These are phyloP conservation scores for Geotrichum europaeum DNA, from an alignment of 1,139 yeast genomes.

Conservation along the genomic window DNA sequence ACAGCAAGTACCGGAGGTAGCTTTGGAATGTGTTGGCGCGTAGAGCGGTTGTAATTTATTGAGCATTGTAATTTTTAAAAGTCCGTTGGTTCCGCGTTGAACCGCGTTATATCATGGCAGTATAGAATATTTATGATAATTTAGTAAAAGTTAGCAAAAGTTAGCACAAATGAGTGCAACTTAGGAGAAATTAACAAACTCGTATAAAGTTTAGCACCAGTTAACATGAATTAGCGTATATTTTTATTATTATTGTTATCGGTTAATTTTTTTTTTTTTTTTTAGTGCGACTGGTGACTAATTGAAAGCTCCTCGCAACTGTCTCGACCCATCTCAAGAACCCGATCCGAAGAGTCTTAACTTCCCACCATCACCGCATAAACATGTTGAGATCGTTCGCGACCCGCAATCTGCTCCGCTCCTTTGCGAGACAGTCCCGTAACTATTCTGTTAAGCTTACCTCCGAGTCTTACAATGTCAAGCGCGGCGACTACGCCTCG, in stretches of 20 bases:
- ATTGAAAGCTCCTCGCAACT: not conserved
- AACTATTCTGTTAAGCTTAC: slow-evolving; percentile 1
- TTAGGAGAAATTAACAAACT: too few relatives aligned
- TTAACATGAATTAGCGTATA: too few relatives aligned
- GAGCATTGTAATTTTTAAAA: not conserved
- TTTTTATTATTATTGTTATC: too few relatives aligned
- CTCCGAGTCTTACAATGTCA: slow-evolving; percentile 2
- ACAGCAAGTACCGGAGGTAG: not conserved
- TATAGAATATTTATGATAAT: not conserved
- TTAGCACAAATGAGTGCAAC: too few relatives aligned
- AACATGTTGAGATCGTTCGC: not conserved
- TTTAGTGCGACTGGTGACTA: not conserved
- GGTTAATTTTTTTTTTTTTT: too few relatives aligned
- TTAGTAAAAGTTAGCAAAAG: too few relatives aligned
- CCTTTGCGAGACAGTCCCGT: not conserved
- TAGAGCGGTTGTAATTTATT: not conserved
- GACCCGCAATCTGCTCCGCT: not conserved
- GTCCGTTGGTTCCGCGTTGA: not conserved
- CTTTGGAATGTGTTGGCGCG: not conserved
- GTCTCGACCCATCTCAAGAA: not conserved
- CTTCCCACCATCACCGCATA: not conserved
- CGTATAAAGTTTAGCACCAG: too few relatives aligned
- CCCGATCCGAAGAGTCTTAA: not conserved
- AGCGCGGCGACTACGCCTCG: slow-evolving; percentile 17
- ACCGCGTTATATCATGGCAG: not conserved